Conservation (phyloP, 2,329 filamentous ascomycete genomes). For the Diaporthe aspalathi region DNA sequence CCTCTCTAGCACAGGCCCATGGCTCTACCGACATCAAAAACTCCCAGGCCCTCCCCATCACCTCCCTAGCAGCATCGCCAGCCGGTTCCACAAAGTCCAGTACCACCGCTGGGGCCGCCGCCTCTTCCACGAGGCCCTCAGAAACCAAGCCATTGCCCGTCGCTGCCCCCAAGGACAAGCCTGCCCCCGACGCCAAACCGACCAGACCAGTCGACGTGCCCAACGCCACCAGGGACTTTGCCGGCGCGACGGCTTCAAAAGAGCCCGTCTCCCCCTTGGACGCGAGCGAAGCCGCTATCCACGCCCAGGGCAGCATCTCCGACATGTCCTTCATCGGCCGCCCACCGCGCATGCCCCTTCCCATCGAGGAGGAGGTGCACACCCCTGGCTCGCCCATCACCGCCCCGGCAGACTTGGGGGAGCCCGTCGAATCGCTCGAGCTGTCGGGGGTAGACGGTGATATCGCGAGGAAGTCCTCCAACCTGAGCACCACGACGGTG, state of each 20-base stretch:
- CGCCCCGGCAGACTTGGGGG: conserved; percentile 71
- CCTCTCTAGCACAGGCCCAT: conserved; percentile 70
- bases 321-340: conserved; percentile 73
- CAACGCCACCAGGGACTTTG: conserved; percentile 46
- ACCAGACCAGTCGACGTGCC: conserved; percentile 49
- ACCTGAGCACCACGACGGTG: conserved; percentile 70
- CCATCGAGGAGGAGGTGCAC: conserved; percentile 91
- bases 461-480: conserved; percentile 67
- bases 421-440: conserved; percentile 64
- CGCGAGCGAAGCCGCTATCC: conserved; percentile 55
- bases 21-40: conserved; percentile 64
- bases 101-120: conserved; percentile 6
- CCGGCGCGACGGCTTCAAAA: conserved; percentile 22
- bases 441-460: conserved; percentile 58
- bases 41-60: conserved; percentile 59
- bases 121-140: conserved; percentile 24
- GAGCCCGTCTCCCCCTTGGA: conserved; percentile 48
- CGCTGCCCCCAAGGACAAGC: conserved; percentile 18
- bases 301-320: conserved; percentile 68
- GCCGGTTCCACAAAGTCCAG: conserved; percentile 44
- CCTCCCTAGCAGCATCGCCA: conserved; percentile 60
- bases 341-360: conserved; percentile 90
- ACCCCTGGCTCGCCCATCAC: conserved; percentile 92
- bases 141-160: conserved; percentile 33
- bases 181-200: conserved; percentile 42